Conservation (phyloP, 345 rosid species). For the Eucalyptus cloeziana region DNA sequence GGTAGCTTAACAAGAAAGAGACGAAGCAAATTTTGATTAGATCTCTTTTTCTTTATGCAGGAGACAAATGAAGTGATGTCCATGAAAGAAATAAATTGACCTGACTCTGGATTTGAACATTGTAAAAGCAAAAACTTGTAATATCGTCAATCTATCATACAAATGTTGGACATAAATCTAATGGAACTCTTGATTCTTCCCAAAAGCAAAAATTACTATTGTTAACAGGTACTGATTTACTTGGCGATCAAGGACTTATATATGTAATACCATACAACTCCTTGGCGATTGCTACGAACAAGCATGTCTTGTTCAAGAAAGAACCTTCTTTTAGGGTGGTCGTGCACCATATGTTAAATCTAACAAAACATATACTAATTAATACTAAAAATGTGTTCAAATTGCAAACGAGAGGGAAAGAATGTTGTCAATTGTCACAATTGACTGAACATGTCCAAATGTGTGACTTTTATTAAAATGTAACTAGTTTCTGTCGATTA, state of each 20-base stretch:
- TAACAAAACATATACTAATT: not conserved
- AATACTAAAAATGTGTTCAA: not conserved
- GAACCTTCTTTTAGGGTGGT: not conserved
- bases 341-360: not conserved
- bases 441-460: not conserved
- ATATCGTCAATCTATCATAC: not conserved
- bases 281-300: not conserved
- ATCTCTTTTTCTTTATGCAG: not conserved
- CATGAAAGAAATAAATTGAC: not conserved
- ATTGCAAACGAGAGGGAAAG: not conserved
- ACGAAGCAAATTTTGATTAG: not conserved
- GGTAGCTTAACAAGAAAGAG: slow-evolving; percentile 14
- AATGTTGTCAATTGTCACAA: not conserved
- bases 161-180: not conserved
- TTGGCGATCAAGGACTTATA: not conserved
- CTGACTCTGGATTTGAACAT: not conserved
- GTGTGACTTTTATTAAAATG: not conserved
- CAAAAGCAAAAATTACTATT: not conserved
- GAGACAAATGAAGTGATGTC: not conserved
- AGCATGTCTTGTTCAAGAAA: not conserved
- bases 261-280: not conserved
- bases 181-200: not conserved
- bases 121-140: not conserved
- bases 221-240: not conserved
- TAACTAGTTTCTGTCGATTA: not conserved